Evolutionary conservation across 129 eudicot genomes (phyloP), one percentile per base, ranked within the genome.

Genomic region (Logfia minima): DNA sequence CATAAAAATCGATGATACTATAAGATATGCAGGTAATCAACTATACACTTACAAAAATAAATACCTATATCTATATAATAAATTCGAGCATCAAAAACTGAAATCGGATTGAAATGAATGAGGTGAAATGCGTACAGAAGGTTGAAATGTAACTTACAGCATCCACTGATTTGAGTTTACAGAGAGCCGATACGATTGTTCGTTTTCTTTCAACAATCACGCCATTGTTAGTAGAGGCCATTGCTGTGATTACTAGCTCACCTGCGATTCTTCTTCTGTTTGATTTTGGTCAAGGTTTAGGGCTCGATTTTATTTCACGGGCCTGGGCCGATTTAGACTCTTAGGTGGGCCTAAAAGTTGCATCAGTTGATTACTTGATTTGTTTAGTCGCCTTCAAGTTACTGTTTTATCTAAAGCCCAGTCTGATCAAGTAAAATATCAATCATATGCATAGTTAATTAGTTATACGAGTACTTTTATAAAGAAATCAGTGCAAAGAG

Each of bases 81-180:
- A 48, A 3, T 4, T 58, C 2, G 24, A 58, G n/a, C 37, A 23
- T 22, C 13, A 8, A 0, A 26, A 63, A 8, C 8, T 23, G 68
- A 63, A 63, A 9, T 23, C n/a, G 3, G 39, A 28, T 61, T 13
- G 29, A 61, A 61, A 2, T 4, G 16, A 18, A 18, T 17, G 43
- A 48, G n/a, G 28, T 71, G 78, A 71, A 78, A 59, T 63, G 45
- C 43, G 53, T 62, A 7, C 23, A 7, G 28, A 45, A 19, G 1
- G 59, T 14, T 61, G 23, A 37, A 31, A 1, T 61, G 63, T 21
- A 75, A 67, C 89, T 85, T 86, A 90, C 96, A 13, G 96, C 84
- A 72, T 92, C 92, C 8, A 93, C 22, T 23, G 85, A 78, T 80
- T 81, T 80, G 59, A 66, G 77, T 77, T 85, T 88, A 58, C 96